Base-by-base conservation (phyloP, 1,284 basidiomycete genomes). In the Psilocybe mexicana region DNA sequence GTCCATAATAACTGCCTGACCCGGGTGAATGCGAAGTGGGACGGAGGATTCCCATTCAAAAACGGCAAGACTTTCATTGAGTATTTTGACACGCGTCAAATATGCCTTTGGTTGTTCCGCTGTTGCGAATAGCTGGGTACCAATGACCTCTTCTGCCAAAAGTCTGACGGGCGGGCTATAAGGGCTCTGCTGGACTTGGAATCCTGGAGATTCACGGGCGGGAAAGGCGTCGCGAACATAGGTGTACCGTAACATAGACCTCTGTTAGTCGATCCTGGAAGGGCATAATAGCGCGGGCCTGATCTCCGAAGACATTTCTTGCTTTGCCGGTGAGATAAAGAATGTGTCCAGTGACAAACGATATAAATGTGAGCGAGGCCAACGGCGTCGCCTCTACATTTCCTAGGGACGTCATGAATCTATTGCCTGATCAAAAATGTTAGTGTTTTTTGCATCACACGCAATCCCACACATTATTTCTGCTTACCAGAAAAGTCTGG, bases 311-410 rank as follows among this genome's bases (percentile, higher is more conserved):
- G 26, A 81, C 63, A 52, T 82, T 86, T 24, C 70, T 71, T 1
- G 85, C 86, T 1, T 70, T 66, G 8, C 86, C 86, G 2, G 86
- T 87, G 26, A 87, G 65, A 64, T 88, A 88, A 6, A 88, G 76
- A 23, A 88, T 73, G 51, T 80, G 72, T 2, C 87, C 86, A 0
- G 77, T 77, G 1, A 65, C 70, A 64, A 85, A 88, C 12, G 78
- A 76, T 23, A 82, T 67, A 57, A 88, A 80, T 2, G 82, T 81
- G 40, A 87, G 69, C 0, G 79, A 80, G 4, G 85, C 86, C 2
- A 81, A 64, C 0, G 81, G 78, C 0, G 82, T 83, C 5, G 74
- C 77, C 62, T 86, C 82, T 35, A 87, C 80, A 64, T 87, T 87
- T 10, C 87, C 86, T 4, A 89, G 74, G 1, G 86, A 85, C 0